Percentiles rank a stretch among this genome's conserved stretches.
Evolutionary conservation across 2,329 filamentous ascomycete genomes (phyloP).

Genomic region (Coniella lustricola): DNA sequence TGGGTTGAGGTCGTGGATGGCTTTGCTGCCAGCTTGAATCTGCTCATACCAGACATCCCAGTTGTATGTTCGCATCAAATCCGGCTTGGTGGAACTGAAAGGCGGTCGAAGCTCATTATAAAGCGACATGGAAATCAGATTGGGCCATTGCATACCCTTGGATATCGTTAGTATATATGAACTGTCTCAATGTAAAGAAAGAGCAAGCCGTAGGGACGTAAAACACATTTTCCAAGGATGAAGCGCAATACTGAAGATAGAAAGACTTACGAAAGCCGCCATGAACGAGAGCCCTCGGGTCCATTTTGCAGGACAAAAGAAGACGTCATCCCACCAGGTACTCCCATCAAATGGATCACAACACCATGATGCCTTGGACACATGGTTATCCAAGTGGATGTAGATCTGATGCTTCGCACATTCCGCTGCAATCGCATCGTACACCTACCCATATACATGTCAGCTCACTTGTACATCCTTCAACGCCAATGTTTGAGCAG

Average conservation of each 20-base stretch:
- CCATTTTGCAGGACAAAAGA: slow-evolving; percentile 55
- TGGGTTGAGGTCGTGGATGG: slow-evolving; percentile 44
- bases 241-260: too few relatives aligned
- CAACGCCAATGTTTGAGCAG: too few relatives aligned
- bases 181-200: too few relatives aligned
- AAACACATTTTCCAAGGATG: too few relatives aligned
- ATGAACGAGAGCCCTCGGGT: slow-evolving; percentile 53
- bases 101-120: slow-evolving; percentile 48
- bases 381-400: slow-evolving; percentile 55
- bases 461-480: too few relatives aligned
- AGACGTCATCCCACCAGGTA: slow-evolving; percentile 53
- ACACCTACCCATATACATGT: too few relatives aligned
- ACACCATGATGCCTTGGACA: slow-evolving; percentile 53
- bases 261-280: slow-evolving; percentile 44
- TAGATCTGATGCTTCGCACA: slow-evolving; percentile 48
- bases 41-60: slow-evolving; percentile 51
- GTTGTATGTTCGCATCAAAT: slow-evolving; percentile 38
- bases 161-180: too few relatives aligned
- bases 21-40: slow-evolving; percentile 39
- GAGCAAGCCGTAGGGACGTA: too few relatives aligned
- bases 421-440: slow-evolving; percentile 55
- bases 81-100: slow-evolving; percentile 20
- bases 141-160: slow-evolving; percentile 41
- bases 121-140: slow-evolving; percentile 41
- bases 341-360: slow-evolving; percentile 49